These are phyloP conservation scores for Colletotrichum kahawae DNA, from an alignment of 2,329 filamentous ascomycete species.

Conservation along the genomic window DNA sequence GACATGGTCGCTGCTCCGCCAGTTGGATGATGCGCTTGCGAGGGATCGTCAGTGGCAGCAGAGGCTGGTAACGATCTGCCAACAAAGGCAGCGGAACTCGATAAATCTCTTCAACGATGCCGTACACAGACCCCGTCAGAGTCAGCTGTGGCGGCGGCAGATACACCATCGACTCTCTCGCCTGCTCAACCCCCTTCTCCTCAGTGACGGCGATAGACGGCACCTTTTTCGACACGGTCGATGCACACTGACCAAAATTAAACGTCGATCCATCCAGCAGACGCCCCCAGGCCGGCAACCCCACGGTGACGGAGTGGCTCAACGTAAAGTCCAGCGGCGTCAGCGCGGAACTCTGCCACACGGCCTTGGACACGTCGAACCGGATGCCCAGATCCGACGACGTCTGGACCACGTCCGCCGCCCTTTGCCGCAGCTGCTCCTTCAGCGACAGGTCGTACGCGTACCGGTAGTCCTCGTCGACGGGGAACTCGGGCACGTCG, in stretches of 20 bases:
- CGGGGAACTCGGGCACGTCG: not conserved
- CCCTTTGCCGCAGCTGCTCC: conserved; percentile 26
- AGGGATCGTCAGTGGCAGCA: conserved; percentile 38
- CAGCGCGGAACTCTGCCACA: conserved; percentile 17
- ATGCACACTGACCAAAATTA: not conserved
- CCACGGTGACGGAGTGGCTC: conserved; percentile 41
- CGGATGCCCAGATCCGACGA: conserved; percentile 44
- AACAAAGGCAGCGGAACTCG: conserved; percentile 35
- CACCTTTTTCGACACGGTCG: conserved; percentile 20
- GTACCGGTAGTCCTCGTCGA: conserved; percentile 24
- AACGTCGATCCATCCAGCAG: conserved; percentile 24
- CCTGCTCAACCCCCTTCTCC: not conserved
- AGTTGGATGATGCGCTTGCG: conserved; percentile 41
- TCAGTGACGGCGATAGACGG: conserved; percentile 11
- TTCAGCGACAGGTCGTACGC: conserved; percentile 26
- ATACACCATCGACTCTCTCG: conserved; percentile 7
- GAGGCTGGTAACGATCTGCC: conserved; percentile 44
- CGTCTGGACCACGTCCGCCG: conserved; percentile 28
- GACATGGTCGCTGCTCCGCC: conserved; percentile 41
- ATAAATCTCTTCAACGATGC: conserved; percentile 36
- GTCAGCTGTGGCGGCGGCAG: conserved; percentile 38
- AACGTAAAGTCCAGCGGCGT: conserved; percentile 43
- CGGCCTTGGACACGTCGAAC: conserved; percentile 33
- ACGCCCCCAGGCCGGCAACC: conserved; percentile 35
- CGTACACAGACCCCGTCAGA: conserved; percentile 45